phyloP scores from a whole-genome alignment of 2,329 filamentous ascomycete species.

The Stylonectria norvegica region DNA sequence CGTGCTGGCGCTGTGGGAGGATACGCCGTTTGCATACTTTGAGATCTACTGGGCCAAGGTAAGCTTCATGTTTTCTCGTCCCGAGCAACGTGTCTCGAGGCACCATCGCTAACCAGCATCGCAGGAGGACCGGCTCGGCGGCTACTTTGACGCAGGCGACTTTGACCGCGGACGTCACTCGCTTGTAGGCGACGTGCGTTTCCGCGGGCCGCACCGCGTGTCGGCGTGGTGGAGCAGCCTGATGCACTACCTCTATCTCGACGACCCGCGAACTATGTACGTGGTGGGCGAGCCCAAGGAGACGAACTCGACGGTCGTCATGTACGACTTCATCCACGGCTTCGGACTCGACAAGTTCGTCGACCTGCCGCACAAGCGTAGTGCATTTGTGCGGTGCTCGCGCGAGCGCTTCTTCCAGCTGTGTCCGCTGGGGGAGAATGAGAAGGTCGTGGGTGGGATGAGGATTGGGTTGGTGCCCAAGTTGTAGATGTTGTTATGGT shows the following conservation, averaged over 20 bases:
- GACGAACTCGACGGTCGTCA: constrained; percentile 65
- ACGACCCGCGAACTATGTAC: constrained; percentile 54
- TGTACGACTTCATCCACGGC: constrained; percentile 72
- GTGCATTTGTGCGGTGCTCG: constrained; percentile 62
- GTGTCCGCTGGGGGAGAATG: constrained; percentile 55
- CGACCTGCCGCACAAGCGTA: constrained; percentile 69
- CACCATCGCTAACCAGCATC: constrained; percentile 1
- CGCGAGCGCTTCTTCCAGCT: constrained; percentile 69
- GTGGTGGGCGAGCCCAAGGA: constrained; percentile 70
- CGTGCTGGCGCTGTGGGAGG: constrained; percentile 68
- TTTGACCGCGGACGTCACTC: constrained; percentile 58
- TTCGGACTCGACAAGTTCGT: constrained; percentile 70
- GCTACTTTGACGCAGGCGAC: constrained; percentile 53
- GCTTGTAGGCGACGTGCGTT: constrained; percentile 56
- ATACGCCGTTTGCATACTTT: constrained; percentile 70
- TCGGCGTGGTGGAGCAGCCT: constrained; percentile 59
- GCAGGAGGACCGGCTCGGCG: constrained; percentile 54
- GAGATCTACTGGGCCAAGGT: constrained; percentile 75
- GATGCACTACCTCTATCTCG: constrained; percentile 62
- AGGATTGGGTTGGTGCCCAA: constrained; percentile 52
- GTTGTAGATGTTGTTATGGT: constrained; percentile 43
- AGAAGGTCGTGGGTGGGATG: constrained; percentile 54
- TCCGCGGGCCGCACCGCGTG: constrained; percentile 58
- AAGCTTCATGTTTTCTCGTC: constrained; percentile 13
- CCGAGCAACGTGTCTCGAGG: background rate